Base-by-base conservation (phyloP, 257 asterid genomes). In the Plantago ovata region DNA sequence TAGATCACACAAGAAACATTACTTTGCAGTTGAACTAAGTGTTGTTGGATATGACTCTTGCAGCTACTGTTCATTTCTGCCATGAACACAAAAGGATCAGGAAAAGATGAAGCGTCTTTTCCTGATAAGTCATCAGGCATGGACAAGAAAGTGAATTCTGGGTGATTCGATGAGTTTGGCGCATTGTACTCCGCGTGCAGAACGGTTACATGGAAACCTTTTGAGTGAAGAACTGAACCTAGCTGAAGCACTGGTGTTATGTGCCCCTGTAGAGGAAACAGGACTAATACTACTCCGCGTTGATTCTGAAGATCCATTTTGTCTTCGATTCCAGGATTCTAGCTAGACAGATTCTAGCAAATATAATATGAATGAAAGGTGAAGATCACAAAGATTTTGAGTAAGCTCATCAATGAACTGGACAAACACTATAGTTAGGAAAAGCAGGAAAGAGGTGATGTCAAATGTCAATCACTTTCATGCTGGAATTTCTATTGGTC, bases 211-310 rank as follows among this genome's bases (percentile, higher is more conserved):
- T 64, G 53, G 21, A 63, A 58, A 3, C 69, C 71, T 6, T 50
- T 18, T 3, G 59, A 45, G 18, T 67, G 61, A 56, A 75, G 74
- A 33, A 67, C 56, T 39, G 20, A 46, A 0, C 62, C 74, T 0
- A 67, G 66, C 12, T 67, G 69, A 38, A 70, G 68, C 69, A 70
- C 55, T 14, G 77, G 74, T 24, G 53, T 67, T 16, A 75, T 21
- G 64, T 70, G 74, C 41, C 77, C 74, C 19, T 70, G 77, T 7
- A 50, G 53, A 6, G 55, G 67, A 39, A 6, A 62, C 10, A 22
- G 69, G 48, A 69, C 33, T 9, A 69, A 38, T 5, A 63, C 24
- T 4, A 63, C 14, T 7, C 47, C 39, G 18, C 33, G 16, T 42
- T 6, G 19, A 18, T 24, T 47, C 13, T 15, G 41, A 24, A 12